These are phyloP conservation scores for Chloris gayana DNA, from an alignment of 176 grass and related monocot genomes.

Conservation along the genomic window DNA sequence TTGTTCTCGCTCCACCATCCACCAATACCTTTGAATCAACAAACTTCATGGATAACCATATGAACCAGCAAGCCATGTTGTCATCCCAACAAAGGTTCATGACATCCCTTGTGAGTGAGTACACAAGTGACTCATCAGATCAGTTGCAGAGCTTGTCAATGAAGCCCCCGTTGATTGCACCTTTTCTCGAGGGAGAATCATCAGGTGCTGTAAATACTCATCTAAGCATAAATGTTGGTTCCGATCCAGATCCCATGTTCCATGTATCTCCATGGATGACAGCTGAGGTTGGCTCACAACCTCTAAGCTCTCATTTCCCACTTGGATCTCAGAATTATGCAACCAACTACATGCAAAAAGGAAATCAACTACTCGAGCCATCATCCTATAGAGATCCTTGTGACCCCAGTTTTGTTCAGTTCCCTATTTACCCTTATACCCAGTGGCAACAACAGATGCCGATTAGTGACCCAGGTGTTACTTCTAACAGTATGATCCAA, in stretches of 20 bases:
- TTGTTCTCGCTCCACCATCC: background rate
- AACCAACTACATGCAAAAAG: background rate
- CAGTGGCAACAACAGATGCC: background rate
- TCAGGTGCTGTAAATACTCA: background rate
- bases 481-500: background rate
- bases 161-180: background rate
- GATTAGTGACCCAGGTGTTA: background rate
- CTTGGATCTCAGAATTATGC: background rate
- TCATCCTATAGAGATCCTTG: background rate
- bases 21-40: background rate
- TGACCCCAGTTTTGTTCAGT: background rate
- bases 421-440: background rate
- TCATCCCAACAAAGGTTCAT: background rate
- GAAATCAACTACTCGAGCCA: background rate
- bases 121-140: background rate
- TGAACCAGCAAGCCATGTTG: background rate
- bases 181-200: background rate
- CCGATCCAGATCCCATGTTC: background rate
- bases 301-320: background rate
- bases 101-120: background rate
- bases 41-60: background rate
- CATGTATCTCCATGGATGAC: background rate
- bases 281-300: background rate
- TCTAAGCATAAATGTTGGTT: background rate
- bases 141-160: background rate